These are phyloP conservation scores for Puccinia hordei DNA, from an alignment of 1,284 basidiomycete genomes.

Conservation along the genomic window DNA sequence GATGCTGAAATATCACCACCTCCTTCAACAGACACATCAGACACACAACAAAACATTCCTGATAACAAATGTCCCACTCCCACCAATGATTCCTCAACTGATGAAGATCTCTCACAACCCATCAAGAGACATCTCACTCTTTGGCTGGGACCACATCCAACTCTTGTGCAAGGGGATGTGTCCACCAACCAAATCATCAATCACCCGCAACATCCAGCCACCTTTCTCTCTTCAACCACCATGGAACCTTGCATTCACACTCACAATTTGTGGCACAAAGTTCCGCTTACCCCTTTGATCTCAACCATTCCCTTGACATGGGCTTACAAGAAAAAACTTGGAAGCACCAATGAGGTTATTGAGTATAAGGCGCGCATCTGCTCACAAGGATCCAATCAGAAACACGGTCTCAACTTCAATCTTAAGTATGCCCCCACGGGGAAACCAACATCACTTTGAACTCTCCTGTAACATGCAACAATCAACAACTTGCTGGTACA, in stretches of 20 bases:
- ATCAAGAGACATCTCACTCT: no score
- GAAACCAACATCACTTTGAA: neutral
- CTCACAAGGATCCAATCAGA: conserved; percentile 16
- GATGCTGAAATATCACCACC: no score
- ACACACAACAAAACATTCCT: no score
- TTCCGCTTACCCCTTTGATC: no score
- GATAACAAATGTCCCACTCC: no score
- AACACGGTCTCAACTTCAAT: neutral
- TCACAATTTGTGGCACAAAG: neutral
- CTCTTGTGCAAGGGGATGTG: neutral
- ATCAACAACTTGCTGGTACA: neutral
- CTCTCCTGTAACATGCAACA: neutral
- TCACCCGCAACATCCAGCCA: neutral
- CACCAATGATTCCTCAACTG: no score
- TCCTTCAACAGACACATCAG: no score
- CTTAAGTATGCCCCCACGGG: neutral
- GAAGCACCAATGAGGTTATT: neutral
- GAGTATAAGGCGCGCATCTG: conserved; percentile 19
- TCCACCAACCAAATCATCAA: neutral
- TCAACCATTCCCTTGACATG: neutral
- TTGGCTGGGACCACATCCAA: neutral
- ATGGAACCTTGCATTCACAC: neutral
- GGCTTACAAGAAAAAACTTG: conserved; percentile 1
- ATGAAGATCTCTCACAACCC: no score
- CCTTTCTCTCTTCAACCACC: neutral